These are phyloP conservation scores for Coniosporium apollinis DNA, from an alignment of 495 filamentous ascomycete genomes.

Conservation along the genomic window DNA sequence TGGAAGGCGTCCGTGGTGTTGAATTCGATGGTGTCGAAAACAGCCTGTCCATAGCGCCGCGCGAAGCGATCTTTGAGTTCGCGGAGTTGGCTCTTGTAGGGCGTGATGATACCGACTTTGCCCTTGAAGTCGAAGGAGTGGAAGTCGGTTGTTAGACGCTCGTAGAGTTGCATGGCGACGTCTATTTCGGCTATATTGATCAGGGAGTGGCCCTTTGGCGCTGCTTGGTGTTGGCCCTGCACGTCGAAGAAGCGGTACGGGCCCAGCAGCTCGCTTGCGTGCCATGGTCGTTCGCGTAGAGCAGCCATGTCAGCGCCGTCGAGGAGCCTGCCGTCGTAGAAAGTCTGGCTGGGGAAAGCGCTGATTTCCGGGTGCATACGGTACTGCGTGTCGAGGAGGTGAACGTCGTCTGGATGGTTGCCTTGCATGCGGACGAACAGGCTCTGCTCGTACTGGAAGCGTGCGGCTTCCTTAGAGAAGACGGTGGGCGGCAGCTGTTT, in stretches of 20 bases:
- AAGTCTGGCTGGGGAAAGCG: constrained; percentile 69
- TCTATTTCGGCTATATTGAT: constrained; percentile 77
- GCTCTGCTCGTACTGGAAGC: constrained; percentile 92
- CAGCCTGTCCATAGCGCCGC: constrained; percentile 49
- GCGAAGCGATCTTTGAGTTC: constrained; percentile 60
- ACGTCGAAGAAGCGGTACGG: constrained; percentile 99
- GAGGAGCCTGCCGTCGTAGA: constrained; percentile 74
- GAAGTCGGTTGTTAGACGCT: constrained; percentile 60
- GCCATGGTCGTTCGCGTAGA: constrained; percentile 67
- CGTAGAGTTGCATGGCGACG: constrained; percentile 68
- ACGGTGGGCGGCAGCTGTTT: constrained; percentile 95
- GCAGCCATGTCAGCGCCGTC: constrained; percentile 71
- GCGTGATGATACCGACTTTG: constrained; percentile 92
- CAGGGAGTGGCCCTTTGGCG: constrained; percentile 66
- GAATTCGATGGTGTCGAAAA: constrained; percentile 73
- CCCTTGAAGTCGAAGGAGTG: constrained; percentile 48
- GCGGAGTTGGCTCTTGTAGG: constrained; percentile 84
- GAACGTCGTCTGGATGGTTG: constrained; percentile 77
- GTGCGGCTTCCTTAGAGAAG: constrained; percentile 77
- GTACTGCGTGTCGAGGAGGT: constrained; percentile 89
- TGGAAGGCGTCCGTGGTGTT: constrained; percentile 98
- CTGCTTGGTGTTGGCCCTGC: constrained; percentile 64
- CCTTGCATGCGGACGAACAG: constrained; percentile 95
- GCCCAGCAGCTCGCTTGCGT: constrained; percentile 58
- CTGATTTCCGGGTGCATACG: constrained; percentile 98